Evolutionary conservation across 768 basidiomycete genomes (phyloP).

Genomic region (Phanerochaete carnosa): DNA sequence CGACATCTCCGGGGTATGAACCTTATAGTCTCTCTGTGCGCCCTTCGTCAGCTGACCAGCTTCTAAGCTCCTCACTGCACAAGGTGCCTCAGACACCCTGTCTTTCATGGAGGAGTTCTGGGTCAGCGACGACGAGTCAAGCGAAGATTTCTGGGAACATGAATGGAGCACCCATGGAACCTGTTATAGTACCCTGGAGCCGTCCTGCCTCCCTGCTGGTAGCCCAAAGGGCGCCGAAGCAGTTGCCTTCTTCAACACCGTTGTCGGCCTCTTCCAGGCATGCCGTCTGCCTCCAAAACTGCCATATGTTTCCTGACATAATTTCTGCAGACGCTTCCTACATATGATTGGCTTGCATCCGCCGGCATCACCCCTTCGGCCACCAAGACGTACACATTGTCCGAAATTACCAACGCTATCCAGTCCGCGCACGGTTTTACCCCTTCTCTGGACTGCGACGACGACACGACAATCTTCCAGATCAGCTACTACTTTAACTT

Average conservation of each 20-base stretch:
- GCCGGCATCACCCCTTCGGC: slow-evolving; percentile 75
- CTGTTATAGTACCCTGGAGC: slow-evolving; percentile 51
- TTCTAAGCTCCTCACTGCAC: slow-evolving; percentile 48
- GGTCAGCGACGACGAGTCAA: slow-evolving; percentile 56
- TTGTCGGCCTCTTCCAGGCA: slow-evolving; percentile 57
- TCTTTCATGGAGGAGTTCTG: slow-evolving; percentile 62
- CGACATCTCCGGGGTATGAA: slow-evolving; percentile 37
- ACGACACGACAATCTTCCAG: slow-evolving; percentile 31
- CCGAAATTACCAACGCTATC: slow-evolving; percentile 51
- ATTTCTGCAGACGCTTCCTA: slow-evolving; percentile 52
- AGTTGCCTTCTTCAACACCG: slow-evolving; percentile 40
- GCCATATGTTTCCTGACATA: neutral
- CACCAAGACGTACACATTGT: slow-evolving; percentile 53
- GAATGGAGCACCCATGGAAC: slow-evolving; percentile 74
- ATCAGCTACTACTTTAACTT: slow-evolving; percentile 67
- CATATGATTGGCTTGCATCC: slow-evolving; percentile 65
- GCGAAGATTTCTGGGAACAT: slow-evolving; percentile 73
- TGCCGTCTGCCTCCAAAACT: neutral
- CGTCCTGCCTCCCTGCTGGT: slow-evolving; percentile 57
- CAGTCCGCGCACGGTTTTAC: slow-evolving; percentile 50
- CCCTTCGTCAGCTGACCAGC: neutral
- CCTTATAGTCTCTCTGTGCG: neutral
- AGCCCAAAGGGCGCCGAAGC: slow-evolving; percentile 59
- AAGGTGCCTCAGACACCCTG: slow-evolving; percentile 58
- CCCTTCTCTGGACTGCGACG: slow-evolving; percentile 44